Base-by-base conservation (phyloP, 139 green algal genomes). In the Diplosphaera chodatii region DNA sequence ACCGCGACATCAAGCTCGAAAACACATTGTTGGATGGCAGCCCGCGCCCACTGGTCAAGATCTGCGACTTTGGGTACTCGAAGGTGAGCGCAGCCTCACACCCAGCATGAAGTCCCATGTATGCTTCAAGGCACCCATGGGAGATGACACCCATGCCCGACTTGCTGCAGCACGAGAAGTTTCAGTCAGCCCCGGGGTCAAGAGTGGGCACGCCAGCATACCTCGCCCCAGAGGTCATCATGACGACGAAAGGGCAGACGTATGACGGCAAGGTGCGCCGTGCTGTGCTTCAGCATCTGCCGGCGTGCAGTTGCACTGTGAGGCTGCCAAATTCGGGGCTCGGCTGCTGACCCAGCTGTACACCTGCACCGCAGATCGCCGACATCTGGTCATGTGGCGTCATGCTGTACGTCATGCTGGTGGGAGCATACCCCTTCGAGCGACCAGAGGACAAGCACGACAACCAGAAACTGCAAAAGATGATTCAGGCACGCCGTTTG, bases 341-440 rank as follows among this genome's bases (percentile, higher is more conserved):
- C n/a, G n/a, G n/a, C n/a, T n/a, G n/a, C n/a, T n/a, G n/a, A n/a
- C n/a, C n/a, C n/a, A n/a, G n/a, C n/a, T n/a, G n/a, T n/a, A n/a
- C n/a, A n/a, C 1, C 13, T 66, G 64, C 74, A n/a, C n/a, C n/a
- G n/a, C n/a, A 79, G 75, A 69, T 90, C 30, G 91, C 94, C 1
- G 94, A 99, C 86, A 91, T 99, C 66, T 98, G 96, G 96, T 96
- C 86, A 1, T 96, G 91, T 78, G 96, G 96, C 1, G 96, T 99
- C 23, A 97, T 97, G 83, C 84, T 99, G 72, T 99, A 96, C 77
- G 94, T 99, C n/a, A 98, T 99, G 96, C 77, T 96, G 55, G 73
- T 85, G n/a, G 84, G 81, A 4, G 87, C 88, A 4, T 99, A 99
- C 75, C 96, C 96, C 4, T 99, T 99, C 75, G 96, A 99, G 89